phyloP scores from a whole-genome alignment of 2,329 filamentous ascomycete species.

The Paramyrothecium sp. region DNA sequence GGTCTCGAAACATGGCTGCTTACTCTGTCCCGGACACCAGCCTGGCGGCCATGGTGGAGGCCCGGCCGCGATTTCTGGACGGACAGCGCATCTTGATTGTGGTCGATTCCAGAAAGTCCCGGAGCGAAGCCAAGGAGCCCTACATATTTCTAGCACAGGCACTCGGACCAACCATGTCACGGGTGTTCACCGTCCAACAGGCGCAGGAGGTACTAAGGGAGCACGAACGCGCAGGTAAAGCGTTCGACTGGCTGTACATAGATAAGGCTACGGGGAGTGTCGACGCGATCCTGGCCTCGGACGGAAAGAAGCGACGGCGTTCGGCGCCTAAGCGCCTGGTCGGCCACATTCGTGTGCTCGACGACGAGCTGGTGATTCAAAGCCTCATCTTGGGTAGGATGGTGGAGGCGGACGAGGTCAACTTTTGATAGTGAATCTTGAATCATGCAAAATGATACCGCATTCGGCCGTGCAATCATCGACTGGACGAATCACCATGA shows the following conservation, averaged over 20 bases:
- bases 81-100: constrained; percentile 71
- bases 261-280: constrained; percentile 61
- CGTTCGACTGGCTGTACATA: constrained; percentile 78
- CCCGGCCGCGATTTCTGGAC: constrained; percentile 62
- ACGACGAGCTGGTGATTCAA: constrained; percentile 87
- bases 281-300: constrained; percentile 42
- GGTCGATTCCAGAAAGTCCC: constrained; percentile 53
- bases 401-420: constrained; percentile 58
- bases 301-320: constrained; percentile 40
- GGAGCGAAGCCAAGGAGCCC: constrained; percentile 63
- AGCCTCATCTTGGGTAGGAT: constrained; percentile 84
- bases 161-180: constrained; percentile 69
- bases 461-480: no score
- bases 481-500: no score
- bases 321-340: constrained; percentile 28
- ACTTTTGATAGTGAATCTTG: constrained; percentile 3
- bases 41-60: constrained; percentile 55
- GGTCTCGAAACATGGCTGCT: constrained; percentile 66
- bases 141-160: constrained; percentile 81
- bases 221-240: constrained; percentile 40
- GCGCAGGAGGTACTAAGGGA: constrained; percentile 59
- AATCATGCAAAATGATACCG: background rate
- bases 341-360: constrained; percentile 64
- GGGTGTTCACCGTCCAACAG: constrained; percentile 63
- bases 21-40: constrained; percentile 58